A percentile compares a stretch with the other conserved stretches of the same genome.
These are phyloP conservation scores for Cladobotryum mycophilum DNA, from an alignment of 2,329 filamentous ascomycete species.

Conservation along the genomic window DNA sequence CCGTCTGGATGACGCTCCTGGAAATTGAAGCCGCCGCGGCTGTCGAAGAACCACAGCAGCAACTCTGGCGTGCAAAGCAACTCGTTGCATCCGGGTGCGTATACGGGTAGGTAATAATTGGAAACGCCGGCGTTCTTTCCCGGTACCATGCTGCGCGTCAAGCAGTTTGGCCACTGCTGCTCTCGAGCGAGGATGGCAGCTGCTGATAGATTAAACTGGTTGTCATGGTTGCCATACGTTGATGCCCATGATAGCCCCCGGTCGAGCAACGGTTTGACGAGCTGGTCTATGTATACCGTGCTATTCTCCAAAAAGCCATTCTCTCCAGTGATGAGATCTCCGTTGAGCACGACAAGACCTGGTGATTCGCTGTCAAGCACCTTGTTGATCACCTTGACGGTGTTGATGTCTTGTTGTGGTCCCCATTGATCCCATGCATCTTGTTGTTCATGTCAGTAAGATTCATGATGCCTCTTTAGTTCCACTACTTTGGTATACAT, in stretches of 20 bases:
- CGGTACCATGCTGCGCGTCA: slow-evolving; percentile 35
- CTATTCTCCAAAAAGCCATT: slow-evolving; percentile 49
- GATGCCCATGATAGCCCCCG: slow-evolving; percentile 56
- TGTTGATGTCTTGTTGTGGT: slow-evolving; percentile 50
- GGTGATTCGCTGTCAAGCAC: slow-evolving; percentile 52
- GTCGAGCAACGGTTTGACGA: slow-evolving; percentile 52
- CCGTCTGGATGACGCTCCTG: slow-evolving; percentile 29
- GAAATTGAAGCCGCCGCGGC: slow-evolving; percentile 50
- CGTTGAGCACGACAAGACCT: slow-evolving; percentile 61
- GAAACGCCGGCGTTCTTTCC: slow-evolving; percentile 32
- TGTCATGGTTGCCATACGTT: slow-evolving; percentile 68
- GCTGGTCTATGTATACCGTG: slow-evolving; percentile 51
- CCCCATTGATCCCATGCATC: slow-evolving; percentile 40
- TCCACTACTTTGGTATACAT: slow-evolving; percentile 15
- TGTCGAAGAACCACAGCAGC: slow-evolving; percentile 69
- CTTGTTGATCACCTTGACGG: slow-evolving; percentile 48
- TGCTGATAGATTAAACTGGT: slow-evolving; percentile 50
- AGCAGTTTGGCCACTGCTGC: slow-evolving; percentile 30
- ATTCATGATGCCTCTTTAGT: not conserved
- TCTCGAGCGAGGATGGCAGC: slow-evolving; percentile 37
- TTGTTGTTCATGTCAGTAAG: slow-evolving; percentile 14
- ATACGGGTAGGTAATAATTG: slow-evolving; percentile 44
- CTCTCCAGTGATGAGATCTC: slow-evolving; percentile 66
- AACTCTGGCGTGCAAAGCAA: slow-evolving; percentile 32
- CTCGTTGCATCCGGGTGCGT: slow-evolving; percentile 27